phyloP scores from a whole-genome alignment of 2,329 filamentous ascomycete species.

The Diaporthe destruens region DNA sequence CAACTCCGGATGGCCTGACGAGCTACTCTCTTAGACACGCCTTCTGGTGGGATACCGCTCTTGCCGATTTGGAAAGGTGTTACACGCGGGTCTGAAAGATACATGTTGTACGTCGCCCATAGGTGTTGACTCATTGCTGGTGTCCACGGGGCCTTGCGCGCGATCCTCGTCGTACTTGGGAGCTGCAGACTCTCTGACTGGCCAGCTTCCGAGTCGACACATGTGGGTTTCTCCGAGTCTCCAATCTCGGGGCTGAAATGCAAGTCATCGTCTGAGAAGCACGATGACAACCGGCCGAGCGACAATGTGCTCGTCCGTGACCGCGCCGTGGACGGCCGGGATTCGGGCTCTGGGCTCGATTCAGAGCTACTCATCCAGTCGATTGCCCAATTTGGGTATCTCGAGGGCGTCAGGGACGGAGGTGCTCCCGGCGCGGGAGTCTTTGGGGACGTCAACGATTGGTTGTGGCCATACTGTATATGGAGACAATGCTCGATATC shows the following conservation, averaged over 20 bases:
- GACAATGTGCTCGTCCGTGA: conserved; percentile 70
- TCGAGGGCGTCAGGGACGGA: conserved; percentile 58
- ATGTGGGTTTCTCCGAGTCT: conserved; percentile 48
- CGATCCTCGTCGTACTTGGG: conserved; percentile 42
- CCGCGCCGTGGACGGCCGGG: conserved; percentile 69
- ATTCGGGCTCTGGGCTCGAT: conserved; percentile 70
- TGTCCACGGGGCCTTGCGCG: conserved; percentile 71
- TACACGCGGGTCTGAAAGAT: conserved; percentile 75
- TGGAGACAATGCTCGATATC: conserved; percentile 43
- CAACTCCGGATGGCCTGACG: conserved; percentile 75
- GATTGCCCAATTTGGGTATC: conserved; percentile 71
- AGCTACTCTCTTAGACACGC: conserved; percentile 74
- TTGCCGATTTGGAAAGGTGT: conserved; percentile 75
- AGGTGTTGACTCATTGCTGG: conserved; percentile 74
- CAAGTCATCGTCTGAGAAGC: conserved; percentile 67
- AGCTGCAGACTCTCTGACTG: conserved; percentile 24
- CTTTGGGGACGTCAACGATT: conserved; percentile 67
- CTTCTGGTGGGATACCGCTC: conserved; percentile 73
- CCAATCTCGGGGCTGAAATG: conserved; percentile 66
- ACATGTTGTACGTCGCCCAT: conserved; percentile 74
- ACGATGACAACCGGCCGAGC: conserved; percentile 66
- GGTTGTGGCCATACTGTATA: conserved; percentile 51
- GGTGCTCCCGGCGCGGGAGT: conserved; percentile 66
- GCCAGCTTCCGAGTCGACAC: conserved; percentile 30
- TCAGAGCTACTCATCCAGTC: conserved; percentile 70